Conservation (phyloP, 139 green algal genomes). For the Diplosphaera chodatii region DNA sequence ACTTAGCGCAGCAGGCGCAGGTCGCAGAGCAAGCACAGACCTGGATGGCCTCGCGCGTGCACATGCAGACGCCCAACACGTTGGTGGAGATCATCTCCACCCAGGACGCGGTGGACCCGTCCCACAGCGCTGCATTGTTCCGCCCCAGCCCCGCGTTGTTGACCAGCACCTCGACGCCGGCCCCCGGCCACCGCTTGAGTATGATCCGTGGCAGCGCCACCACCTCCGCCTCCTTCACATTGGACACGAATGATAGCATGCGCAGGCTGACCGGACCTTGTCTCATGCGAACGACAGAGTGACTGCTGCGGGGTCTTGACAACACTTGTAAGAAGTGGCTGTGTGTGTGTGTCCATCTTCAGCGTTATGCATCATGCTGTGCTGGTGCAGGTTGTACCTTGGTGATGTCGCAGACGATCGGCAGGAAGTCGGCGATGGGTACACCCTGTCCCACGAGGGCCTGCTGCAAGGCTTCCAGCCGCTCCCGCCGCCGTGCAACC, state of each 20-base stretch:
- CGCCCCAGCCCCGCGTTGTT: conserved; percentile 44
- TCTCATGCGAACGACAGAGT: too few species aligned
- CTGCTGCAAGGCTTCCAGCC: conserved; percentile 69
- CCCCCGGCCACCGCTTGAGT: conserved; percentile 60
- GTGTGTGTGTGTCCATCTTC: too few species aligned
- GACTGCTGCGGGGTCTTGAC: too few species aligned
- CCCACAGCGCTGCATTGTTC: conserved; percentile 60
- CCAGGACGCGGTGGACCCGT: conserved; percentile 53
- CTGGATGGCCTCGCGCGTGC: conserved; percentile 57
- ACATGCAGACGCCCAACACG: conserved; percentile 70
- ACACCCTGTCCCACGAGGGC: conserved; percentile 45
- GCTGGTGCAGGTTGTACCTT: too few species aligned
- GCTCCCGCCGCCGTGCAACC: conserved; percentile 56
- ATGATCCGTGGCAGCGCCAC: conserved; percentile 65
- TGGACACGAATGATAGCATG: too few species aligned
- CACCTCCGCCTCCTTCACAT: conserved; percentile 42
- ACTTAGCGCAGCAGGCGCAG: too few species aligned
- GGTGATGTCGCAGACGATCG: conserved; percentile 78
- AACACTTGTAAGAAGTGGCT: too few species aligned
- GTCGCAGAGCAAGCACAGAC: too few species aligned
- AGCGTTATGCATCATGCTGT: too few species aligned
- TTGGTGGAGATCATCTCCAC: conserved; percentile 59
- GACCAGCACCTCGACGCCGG: conserved; percentile 60
- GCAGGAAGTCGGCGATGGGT: conserved; percentile 62
- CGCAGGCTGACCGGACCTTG: too few species aligned